Conservation (phyloP, 306 rosid genomes). For the Nissolia schottii region DNA sequence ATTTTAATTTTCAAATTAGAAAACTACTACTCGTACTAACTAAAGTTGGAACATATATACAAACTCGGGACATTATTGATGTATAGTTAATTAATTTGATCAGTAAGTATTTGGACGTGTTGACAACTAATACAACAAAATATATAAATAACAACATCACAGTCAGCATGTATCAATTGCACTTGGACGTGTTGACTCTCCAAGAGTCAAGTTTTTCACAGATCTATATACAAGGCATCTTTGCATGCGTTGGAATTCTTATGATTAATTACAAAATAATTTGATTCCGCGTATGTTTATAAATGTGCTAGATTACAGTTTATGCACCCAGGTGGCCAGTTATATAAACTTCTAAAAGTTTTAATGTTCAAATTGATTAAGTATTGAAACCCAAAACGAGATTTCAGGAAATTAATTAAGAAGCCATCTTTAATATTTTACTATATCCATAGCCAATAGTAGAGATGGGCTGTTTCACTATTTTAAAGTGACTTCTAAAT, state of each 20-base stretch:
- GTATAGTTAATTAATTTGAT: not conserved
- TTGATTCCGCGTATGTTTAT: not conserved
- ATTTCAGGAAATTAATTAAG: too few species aligned
- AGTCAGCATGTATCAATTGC: conserved; percentile 9
- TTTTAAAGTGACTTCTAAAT: too few species aligned
- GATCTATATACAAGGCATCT: conserved; percentile 18
- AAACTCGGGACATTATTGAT: not conserved
- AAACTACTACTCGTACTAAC: not conserved
- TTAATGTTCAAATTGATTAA: too few species aligned
- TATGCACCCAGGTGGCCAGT: not conserved
- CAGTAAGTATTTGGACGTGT: not conserved
- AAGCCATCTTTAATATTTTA: too few species aligned
- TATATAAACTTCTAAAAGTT: not conserved
- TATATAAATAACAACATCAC: not conserved
- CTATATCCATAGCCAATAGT: too few species aligned
- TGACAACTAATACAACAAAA: conserved; percentile 12
- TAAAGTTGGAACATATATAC: not conserved
- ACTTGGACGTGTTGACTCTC: conserved; percentile 17
- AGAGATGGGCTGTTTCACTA: too few species aligned
- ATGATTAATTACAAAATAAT: not conserved
- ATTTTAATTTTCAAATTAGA: not conserved
- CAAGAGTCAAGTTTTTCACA: conserved; percentile 3
- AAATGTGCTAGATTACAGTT: not conserved
- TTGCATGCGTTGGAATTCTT: conserved; percentile 8
- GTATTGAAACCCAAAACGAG: too few species aligned